Percentiles rank a stretch among this genome's conserved stretches.
Conservation (phyloP, 345 rosid genomes). For the Aquilaria malaccensis region DNA sequence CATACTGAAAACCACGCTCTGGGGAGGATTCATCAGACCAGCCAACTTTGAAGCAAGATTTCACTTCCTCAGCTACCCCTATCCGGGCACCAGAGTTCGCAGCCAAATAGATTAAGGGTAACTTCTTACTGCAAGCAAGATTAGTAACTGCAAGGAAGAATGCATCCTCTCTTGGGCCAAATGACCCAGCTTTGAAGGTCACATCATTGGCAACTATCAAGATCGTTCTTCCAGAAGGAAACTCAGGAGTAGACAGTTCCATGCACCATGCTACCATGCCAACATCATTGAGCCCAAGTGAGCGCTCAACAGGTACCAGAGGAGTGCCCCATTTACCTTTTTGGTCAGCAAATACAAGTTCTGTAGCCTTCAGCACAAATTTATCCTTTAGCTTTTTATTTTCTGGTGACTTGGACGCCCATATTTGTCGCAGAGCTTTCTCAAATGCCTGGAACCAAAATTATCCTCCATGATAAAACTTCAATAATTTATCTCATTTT, state of each 20-base stretch:
- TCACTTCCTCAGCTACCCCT: slow-evolving; percentile 96
- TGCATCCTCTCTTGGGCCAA: slow-evolving; percentile 97
- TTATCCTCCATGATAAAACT: slow-evolving; percentile 10
- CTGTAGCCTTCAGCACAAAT: slow-evolving; percentile 50
- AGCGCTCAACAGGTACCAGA: slow-evolving; percentile 50
- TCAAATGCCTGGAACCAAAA: slow-evolving; percentile 72
- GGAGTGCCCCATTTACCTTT: slow-evolving; percentile 70
- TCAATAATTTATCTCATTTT: slow-evolving; percentile 3
- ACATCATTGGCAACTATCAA: slow-evolving; percentile 84
- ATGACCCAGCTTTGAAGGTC: slow-evolving; percentile 96
- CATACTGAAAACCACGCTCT: slow-evolving; percentile 88
- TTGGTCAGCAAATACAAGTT: slow-evolving; percentile 69
- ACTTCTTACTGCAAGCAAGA: slow-evolving; percentile 81
- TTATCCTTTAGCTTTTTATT: slow-evolving; percentile 39
- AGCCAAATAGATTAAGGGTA: slow-evolving; percentile 93
- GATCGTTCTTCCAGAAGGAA: slow-evolving; percentile 85
- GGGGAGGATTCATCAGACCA: slow-evolving; percentile 90
- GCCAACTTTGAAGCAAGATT: slow-evolving; percentile 80
- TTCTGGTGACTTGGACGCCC: slow-evolving; percentile 63
- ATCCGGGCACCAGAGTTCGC: slow-evolving; percentile 99
- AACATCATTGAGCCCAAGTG: slow-evolving; percentile 74
- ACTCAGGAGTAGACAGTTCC: slow-evolving; percentile 92
- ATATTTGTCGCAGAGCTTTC: slow-evolving; percentile 67
- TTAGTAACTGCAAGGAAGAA: slow-evolving; percentile 92
- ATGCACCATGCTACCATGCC: slow-evolving; percentile 99